Percentiles rank a stretch among this genome's conserved stretches.
These are phyloP conservation scores for Sporothrix brasiliensis DNA, from an alignment of 2,329 filamentous ascomycete species.

Conservation along the genomic window DNA sequence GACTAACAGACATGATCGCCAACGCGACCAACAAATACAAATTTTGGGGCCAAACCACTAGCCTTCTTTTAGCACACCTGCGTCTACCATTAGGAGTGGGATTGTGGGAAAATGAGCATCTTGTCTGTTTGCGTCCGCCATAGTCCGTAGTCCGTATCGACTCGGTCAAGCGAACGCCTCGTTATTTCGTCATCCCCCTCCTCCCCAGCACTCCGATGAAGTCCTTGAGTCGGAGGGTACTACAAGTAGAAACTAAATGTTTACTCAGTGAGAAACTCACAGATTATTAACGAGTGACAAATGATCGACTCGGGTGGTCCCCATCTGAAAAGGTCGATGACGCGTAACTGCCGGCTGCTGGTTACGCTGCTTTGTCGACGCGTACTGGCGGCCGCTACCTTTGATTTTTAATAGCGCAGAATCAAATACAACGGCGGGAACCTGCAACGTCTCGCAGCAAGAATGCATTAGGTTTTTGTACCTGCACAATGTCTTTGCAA, in stretches of 20 bases:
- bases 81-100: not conserved
- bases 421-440: conserved; percentile 23
- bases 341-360: not conserved
- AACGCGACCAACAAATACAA: not conserved
- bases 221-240: not conserved
- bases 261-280: not conserved
- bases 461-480: conserved; percentile 3
- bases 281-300: not conserved
- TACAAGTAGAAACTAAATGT: not conserved
- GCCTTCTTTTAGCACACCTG: not conserved
- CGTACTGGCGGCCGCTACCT: not conserved
- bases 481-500: conserved; percentile 2
- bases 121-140: not conserved
- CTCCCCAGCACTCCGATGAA: not conserved
- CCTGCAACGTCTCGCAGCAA: not conserved
- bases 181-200: not conserved
- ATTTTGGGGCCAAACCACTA: conserved; percentile 13
- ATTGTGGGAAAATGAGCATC: not conserved
- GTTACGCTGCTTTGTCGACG: not conserved
- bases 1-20: not conserved
- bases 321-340: too few species aligned
- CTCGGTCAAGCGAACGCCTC: conserved; percentile 10
- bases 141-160: conserved; percentile 4
- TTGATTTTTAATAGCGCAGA: not conserved
- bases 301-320: too few species aligned